Conservation (phyloP, 1,284 basidiomycete species). For the Ganoderma lingzhi region DNA sequence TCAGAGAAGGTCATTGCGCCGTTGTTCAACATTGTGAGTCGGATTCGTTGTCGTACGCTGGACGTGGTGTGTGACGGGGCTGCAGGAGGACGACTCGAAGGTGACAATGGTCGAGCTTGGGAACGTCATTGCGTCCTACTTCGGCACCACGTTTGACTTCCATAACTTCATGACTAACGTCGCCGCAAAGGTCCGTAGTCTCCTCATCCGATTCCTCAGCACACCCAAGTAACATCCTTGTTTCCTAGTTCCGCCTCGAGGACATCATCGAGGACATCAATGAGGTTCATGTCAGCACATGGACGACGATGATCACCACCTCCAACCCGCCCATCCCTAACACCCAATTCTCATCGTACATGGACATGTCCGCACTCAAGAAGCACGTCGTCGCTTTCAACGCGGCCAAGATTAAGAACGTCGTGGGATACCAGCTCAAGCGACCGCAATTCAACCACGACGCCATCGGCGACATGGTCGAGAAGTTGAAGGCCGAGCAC, state of each 20-base stretch:
- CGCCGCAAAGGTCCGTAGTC: conserved; percentile 63
- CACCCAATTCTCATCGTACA: conserved; percentile 83
- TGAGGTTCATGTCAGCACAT: conserved; percentile 85
- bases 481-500: conserved; percentile 81
- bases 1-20: conserved; percentile 72
- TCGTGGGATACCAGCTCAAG: conserved; percentile 76
- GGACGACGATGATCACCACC: conserved; percentile 83
- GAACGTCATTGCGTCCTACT: conserved; percentile 74
- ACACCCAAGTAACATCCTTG: conserved; percentile 5
- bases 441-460: conserved; percentile 70
- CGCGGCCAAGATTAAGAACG: conserved; percentile 75
- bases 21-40: conserved; percentile 81
- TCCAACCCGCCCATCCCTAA: conserved; percentile 81
- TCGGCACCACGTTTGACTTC: conserved; percentile 88
- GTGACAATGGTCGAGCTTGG: conserved; percentile 82
- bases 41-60: neutral
- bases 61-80: conserved; percentile 8
- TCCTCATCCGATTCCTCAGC: neutral
- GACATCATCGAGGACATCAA: conserved; percentile 89
- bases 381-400: conserved; percentile 73
- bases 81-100: conserved; percentile 81
- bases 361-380: conserved; percentile 77
- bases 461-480: conserved; percentile 76
- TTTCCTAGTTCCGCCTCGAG: conserved; percentile 59
- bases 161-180: conserved; percentile 78